Evolutionary conservation across 768 basidiomycete genomes (phyloP).

Genomic region (Fomitopsis serialis): DNA sequence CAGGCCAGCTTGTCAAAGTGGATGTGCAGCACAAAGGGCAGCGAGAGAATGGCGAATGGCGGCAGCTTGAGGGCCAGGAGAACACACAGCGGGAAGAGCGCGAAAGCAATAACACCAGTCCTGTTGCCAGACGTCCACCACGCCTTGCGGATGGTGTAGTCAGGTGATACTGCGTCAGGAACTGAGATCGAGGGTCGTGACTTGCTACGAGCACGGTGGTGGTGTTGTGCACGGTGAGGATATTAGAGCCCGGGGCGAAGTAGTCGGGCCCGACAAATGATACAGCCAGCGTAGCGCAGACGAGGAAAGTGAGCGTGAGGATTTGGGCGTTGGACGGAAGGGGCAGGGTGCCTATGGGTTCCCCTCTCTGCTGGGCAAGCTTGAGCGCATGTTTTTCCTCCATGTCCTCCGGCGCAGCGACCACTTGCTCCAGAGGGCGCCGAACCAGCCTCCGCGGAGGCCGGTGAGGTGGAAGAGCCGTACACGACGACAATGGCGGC

Average conservation of each 20-base stretch:
- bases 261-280: conserved; percentile 66
- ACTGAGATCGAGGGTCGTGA: conserved; percentile 22
- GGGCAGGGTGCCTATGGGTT: conserved; percentile 37
- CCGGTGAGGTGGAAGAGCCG: conserved; percentile 40
- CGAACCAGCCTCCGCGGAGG: conserved; percentile 34
- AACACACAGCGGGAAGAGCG: conserved; percentile 64
- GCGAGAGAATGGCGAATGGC: conserved; percentile 67
- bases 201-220: conserved; percentile 8
- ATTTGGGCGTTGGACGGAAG: conserved; percentile 65
- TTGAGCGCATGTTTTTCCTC: conserved; percentile 41
- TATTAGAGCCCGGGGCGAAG: conserved; percentile 42
- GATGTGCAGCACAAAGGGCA: conserved; percentile 55
- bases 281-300: conserved; percentile 37
- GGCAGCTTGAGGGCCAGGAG: conserved; percentile 66
- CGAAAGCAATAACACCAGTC: conserved; percentile 66
- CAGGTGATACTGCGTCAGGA: conserved; percentile 38
- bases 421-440: conserved; percentile 57
- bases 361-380: conserved; percentile 25
- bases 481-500: conserved; percentile 34
- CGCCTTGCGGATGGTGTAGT: conserved; percentile 59
- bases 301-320: conserved; percentile 41
- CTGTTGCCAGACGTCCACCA: conserved; percentile 70
- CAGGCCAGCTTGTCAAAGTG: conserved; percentile 71
- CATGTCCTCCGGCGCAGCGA: conserved; percentile 52
- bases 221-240: conserved; percentile 36